Percentiles rank a stretch among this genome's conserved stretches.
These are phyloP conservation scores for Candida nanaspora DNA, from an alignment of 805 yeast species.

Conservation along the genomic window DNA sequence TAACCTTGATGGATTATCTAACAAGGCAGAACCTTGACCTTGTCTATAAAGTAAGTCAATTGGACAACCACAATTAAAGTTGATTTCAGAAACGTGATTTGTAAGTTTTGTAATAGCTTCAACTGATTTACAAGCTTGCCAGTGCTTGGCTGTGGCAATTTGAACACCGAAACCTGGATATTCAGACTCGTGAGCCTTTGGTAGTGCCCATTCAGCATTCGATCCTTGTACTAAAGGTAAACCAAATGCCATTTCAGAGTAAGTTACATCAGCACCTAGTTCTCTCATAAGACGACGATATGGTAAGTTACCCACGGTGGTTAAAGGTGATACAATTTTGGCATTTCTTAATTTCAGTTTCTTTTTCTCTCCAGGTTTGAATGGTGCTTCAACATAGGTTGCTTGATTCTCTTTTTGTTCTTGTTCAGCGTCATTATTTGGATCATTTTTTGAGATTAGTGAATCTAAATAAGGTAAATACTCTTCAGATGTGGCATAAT, in stretches of 20 bases:
- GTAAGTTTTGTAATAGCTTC: conserved; percentile 61
- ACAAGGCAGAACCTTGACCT: conserved; percentile 92
- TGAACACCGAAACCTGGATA: conserved; percentile 90
- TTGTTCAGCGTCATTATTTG: conserved; percentile 19
- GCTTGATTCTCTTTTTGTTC: conserved; percentile 29
- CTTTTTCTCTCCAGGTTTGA: conserved; percentile 77
- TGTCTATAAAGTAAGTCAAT: conserved; percentile 88
- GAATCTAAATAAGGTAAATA: conserved; percentile 61
- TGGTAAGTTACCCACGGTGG: conserved; percentile 97
- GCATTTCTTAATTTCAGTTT: conserved; percentile 58
- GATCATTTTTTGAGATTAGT: conserved; percentile 33
- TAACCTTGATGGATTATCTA: conserved; percentile 83
- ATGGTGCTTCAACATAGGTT: conserved; percentile 69
- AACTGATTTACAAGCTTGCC: conserved; percentile 93
- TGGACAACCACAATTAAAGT: conserved; percentile 96
- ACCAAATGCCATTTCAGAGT: conserved; percentile 90
- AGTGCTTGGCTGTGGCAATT: conserved; percentile 82
- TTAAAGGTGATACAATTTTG: conserved; percentile 88
- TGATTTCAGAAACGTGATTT: conserved; percentile 67
- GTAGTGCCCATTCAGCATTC: conserved; percentile 95
- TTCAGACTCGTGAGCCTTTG: conserved; percentile 80
- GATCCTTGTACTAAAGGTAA: conserved; percentile 84
- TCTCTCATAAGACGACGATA: conserved; percentile 87
- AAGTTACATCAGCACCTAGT: conserved; percentile 88
- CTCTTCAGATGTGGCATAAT: conserved; percentile 48